Evolutionary conservation across 2,329 filamentous ascomycete species (phyloP), one percentile per base, ranked within the genome.

Genomic region (Coleophoma crateriformis): DNA sequence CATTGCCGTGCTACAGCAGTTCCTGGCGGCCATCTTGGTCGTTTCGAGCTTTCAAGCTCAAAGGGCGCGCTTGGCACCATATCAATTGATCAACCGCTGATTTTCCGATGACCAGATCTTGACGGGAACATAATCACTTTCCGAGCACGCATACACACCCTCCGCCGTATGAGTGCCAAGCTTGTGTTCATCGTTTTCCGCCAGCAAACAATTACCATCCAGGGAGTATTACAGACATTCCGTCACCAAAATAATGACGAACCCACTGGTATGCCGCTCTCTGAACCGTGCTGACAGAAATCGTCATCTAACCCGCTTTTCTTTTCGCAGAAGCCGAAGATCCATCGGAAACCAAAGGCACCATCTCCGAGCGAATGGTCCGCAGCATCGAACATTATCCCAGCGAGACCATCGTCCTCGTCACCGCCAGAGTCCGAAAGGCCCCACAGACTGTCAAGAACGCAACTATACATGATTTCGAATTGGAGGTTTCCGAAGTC

Each of bases 151-250:
- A 73, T 94, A 17, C 87, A 92, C 66, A 88, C 90, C 50, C 77
- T 94, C 51, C 83, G 91, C 43, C 85, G 86, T 59, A 79, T 96
- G 71, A 92, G 89, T 64, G 79, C 88, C 59, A 85, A 87, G 58
- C 75, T 96, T 33, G 88, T 90, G 60, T 96, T 96, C 67, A 72
- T 96, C 40, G 79, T 95, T 51, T 86, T 96, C 63, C 85, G 91
- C 49, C 89, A 96, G 68, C 87, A 91, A 69, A 83, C 87, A 12
- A 77, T 80, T 56, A 94, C 90, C 20, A 81, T 96, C 46, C 91
- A 96, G 67, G 90, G 89, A 54, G 88, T 96, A 3, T 73, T 96
- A 38, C 54, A 60, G 38, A 60, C 54, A 27, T 62, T 60, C 20
- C 27, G 15, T 47, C 58, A 55, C 19, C 50, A 53, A 2, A 48